Evolutionary conservation across 2,329 filamentous ascomycete species (phyloP).

Genomic region (Aspergillus neoniger): DNA sequence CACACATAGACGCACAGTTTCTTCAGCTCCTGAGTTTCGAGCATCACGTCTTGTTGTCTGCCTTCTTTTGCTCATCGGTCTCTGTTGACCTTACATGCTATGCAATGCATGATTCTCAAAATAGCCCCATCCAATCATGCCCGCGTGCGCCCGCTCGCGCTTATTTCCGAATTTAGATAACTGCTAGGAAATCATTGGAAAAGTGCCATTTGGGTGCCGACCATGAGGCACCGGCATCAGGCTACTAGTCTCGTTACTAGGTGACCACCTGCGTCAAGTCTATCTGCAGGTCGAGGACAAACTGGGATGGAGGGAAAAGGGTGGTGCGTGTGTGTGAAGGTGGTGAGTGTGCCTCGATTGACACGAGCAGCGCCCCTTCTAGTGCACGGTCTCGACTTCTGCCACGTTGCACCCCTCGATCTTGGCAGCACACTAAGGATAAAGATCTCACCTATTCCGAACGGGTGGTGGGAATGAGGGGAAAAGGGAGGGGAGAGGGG

Average conservation of each 20-base stretch:
- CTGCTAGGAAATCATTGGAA: neutral
- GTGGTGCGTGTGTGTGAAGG: too few species aligned
- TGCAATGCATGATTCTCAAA: conserved; percentile 4
- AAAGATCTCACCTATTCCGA: conserved; percentile 28
- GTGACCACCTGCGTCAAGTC: conserved; percentile 16
- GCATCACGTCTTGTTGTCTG: neutral
- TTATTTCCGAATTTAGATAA: neutral
- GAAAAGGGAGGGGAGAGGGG: too few species aligned
- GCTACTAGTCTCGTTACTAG: neutral
- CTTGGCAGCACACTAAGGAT: conserved; percentile 30
- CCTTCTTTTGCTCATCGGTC: neutral
- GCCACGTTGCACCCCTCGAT: conserved; percentile 29
- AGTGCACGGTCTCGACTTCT: conserved; percentile 24
- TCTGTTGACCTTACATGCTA: neutral
- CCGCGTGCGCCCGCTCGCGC: neutral
- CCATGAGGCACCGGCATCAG: neutral
- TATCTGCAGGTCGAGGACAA: conserved; percentile 9
- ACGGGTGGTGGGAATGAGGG: conserved; percentile 10
- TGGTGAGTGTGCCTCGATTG: neutral
- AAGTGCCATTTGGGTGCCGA: neutral
- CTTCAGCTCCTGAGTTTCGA: neutral
- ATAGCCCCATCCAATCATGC: neutral
- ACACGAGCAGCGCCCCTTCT: conserved; percentile 3
- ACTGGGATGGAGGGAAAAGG: neutral
- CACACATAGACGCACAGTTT: neutral